Evolutionary conservation across 768 basidiomycete genomes (phyloP).

Genomic region (Suillus paluster): DNA sequence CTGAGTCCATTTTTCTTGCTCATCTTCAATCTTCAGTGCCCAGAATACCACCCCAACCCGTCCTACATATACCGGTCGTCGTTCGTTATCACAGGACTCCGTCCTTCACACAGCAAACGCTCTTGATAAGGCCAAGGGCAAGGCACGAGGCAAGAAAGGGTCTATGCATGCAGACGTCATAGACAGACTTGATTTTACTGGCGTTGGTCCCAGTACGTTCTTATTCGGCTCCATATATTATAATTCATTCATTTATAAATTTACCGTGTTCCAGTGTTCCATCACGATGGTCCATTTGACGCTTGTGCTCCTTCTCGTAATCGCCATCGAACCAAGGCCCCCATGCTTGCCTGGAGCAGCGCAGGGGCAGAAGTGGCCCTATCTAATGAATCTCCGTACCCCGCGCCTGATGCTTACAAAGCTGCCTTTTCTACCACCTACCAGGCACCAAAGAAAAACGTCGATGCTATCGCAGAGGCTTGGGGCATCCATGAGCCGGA

Average conservation of each 20-base stretch:
- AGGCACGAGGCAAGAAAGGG: constrained; percentile 65
- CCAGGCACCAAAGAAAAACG: constrained; percentile 77
- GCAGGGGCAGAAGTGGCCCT: constrained; percentile 45
- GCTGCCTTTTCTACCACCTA: constrained; percentile 54
- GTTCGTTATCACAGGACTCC: constrained; percentile 57
- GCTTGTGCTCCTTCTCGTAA: constrained; percentile 92
- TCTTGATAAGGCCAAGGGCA: constrained; percentile 52
- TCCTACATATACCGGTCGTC: constrained; percentile 37
- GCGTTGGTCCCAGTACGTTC: constrained; percentile 80
- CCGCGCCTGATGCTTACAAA: constrained; percentile 45
- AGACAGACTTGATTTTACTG: constrained; percentile 85
- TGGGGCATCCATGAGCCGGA: constrained; percentile 95
- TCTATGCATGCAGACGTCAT: constrained; percentile 88
- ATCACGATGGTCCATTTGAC: constrained; percentile 92
- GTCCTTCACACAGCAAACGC: constrained; percentile 41
- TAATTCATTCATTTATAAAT: constrained; percentile 19
- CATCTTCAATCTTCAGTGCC: constrained; percentile 25
- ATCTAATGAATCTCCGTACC: constrained; percentile 53
- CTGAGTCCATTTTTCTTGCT: constrained; percentile 33
- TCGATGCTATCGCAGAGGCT: constrained; percentile 88
- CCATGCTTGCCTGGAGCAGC: constrained; percentile 77
- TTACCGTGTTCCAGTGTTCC: constrained; percentile 64
- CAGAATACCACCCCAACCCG: constrained; percentile 30
- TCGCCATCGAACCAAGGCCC: constrained; percentile 75
- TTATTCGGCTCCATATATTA: constrained; percentile 6